Conservation (phyloP, 2,329 filamentous ascomycete genomes). For the Colletotrichum chrysophilum region DNA sequence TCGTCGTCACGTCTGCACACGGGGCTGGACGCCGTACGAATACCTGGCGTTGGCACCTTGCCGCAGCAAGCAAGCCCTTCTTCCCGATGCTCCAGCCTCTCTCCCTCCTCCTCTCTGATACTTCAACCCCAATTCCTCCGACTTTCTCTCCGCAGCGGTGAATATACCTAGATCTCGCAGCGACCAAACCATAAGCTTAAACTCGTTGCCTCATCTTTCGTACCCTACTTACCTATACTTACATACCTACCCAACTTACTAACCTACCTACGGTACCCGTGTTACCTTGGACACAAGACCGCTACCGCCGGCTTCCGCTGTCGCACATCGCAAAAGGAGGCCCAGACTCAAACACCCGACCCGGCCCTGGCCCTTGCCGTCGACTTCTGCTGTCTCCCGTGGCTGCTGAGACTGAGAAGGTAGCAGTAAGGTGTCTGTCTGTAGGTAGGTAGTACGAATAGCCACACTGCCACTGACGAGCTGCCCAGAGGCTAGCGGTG, state of each 20-base stretch:
- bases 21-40: background rate
- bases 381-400: background rate
- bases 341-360: background rate
- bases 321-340: background rate
- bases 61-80: background rate
- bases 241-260: background rate
- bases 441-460: background rate
- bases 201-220: background rate
- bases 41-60: background rate
- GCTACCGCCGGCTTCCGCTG: background rate
- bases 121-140: background rate
- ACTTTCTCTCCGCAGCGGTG: background rate
- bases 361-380: background rate
- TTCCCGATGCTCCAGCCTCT: background rate
- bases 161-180: background rate
- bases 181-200: background rate
- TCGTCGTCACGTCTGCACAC: slow-evolving; percentile 11
- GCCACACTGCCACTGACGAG: background rate
- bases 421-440: background rate
- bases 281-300: background rate
- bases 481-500: background rate
- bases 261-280: background rate
- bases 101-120: background rate
- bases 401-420: background rate
- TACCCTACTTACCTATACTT: background rate